Evolutionary conservation across 192 early-diverging fungal species (phyloP).

Genomic region (Podila horticola): DNA sequence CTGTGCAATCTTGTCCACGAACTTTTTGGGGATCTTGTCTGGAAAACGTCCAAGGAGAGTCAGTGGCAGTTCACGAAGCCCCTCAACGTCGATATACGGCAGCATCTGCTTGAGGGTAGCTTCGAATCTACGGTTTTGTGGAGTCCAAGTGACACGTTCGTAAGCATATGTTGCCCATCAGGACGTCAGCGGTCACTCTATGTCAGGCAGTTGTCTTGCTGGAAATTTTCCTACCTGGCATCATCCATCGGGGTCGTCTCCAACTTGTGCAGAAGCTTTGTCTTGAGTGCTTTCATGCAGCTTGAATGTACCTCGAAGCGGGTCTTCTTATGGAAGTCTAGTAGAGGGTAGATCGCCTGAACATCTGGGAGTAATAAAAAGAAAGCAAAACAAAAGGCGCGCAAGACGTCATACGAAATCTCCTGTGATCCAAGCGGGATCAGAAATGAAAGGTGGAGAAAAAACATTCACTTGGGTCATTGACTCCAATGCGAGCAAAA

Average conservation of each 20-base stretch:
- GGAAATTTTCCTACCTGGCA: conserved; percentile 14
- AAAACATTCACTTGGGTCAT: background rate
- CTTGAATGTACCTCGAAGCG: conserved; percentile 58
- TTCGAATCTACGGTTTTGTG: conserved; percentile 40
- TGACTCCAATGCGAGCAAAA: background rate
- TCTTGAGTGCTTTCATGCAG: conserved; percentile 59
- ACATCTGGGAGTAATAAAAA: conserved; percentile 51
- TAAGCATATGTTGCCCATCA: background rate
- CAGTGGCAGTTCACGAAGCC: conserved; percentile 62
- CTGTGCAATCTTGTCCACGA: conserved; percentile 57
- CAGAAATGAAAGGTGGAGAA: background rate
- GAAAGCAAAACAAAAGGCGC: conserved; percentile 2
- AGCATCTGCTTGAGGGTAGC: conserved; percentile 53
- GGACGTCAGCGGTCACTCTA: too few relatives aligned
- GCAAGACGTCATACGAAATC: conserved; percentile 44
- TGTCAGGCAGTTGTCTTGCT: background rate
- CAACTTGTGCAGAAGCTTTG: conserved; percentile 54
- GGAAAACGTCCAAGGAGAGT: conserved; percentile 59
- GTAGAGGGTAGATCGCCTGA: conserved; percentile 57
- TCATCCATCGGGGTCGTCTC: conserved; percentile 44
- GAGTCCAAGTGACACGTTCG: background rate
- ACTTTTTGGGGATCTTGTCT: conserved; percentile 44
- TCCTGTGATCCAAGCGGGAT: conserved; percentile 44
- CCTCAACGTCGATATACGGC: conserved; percentile 58
- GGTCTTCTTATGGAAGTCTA: conserved; percentile 59